Percentiles rank a stretch among this genome's conserved stretches.
Evolutionary conservation across 768 basidiomycete genomes (phyloP).

Genomic region (Cubamyces sp.): DNA sequence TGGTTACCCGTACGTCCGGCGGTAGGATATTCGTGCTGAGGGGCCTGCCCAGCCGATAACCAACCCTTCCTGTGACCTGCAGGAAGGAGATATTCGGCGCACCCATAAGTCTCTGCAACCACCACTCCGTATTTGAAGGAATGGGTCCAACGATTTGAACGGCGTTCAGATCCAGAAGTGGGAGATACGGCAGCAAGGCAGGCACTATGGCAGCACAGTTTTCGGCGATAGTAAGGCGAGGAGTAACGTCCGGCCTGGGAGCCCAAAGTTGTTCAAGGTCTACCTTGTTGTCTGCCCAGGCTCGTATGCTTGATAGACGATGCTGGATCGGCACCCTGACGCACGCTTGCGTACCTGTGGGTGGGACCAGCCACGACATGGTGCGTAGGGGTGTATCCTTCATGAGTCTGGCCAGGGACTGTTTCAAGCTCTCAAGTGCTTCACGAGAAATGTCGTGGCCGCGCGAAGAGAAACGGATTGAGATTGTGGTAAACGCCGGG

Average conservation of each 20-base stretch:
- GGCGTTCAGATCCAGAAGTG: not conserved
- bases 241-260: not conserved
- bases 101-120: not conserved
- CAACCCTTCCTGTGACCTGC: not conserved
- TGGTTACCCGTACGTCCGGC: not conserved
- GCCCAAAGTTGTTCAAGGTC: not conserved
- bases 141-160: not conserved
- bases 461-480: not conserved
- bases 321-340: not conserved
- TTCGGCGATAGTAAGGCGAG: not conserved
- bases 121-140: not conserved
- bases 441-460: not conserved
- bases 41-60: not conserved
- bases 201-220: too few relatives aligned
- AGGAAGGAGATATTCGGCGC: slow-evolving; percentile 6
- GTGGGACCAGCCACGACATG: not conserved
- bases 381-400: not conserved
- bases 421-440: not conserved
- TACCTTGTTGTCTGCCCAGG: not conserved
- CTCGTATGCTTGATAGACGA: not conserved
- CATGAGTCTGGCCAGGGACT: not conserved
- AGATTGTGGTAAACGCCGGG: not conserved
- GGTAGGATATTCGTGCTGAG: not conserved
- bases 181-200: not conserved
- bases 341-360: not conserved